phyloP scores from a whole-genome alignment of 2,329 filamentous ascomycete genomes.

The Talaromyces rugulosus region DNA sequence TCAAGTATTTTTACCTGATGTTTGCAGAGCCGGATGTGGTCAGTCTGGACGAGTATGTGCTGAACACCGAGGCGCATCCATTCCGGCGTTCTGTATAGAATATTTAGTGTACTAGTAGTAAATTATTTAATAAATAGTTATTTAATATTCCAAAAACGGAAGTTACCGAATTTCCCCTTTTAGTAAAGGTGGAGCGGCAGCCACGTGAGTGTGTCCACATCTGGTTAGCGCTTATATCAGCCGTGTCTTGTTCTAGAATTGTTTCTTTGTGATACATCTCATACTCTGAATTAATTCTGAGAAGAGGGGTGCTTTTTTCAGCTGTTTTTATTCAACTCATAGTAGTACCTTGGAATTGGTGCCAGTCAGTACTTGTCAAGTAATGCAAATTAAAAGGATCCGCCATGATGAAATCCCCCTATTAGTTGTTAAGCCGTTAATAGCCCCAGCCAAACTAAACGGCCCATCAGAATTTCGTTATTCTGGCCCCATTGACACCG shows the following conservation, averaged over 20 bases:
- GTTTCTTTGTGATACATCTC: not conserved
- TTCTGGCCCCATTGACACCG: not conserved
- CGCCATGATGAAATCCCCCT: not conserved
- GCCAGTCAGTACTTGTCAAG: no score
- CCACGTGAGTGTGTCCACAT: not conserved
- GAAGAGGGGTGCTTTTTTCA: no score
- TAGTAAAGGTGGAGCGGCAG: not conserved
- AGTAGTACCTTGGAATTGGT: no score
- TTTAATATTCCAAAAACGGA: not conserved
- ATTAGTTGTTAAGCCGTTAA: no score
- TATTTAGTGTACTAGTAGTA: no score
- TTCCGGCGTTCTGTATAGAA: slow-evolving; percentile 33
- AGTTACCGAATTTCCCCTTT: not conserved
- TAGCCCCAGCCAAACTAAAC: no score
- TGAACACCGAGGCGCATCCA: slow-evolving; percentile 56
- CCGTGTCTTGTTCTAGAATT: not conserved
- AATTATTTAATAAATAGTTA: no score
- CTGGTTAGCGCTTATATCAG: not conserved
- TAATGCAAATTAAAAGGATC: no score
- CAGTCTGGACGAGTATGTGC: slow-evolving; percentile 64
- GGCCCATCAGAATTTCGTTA: not conserved
- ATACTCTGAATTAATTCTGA: no score
- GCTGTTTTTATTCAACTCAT: no score
- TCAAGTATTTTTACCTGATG: slow-evolving; percentile 88
- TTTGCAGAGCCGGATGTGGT: slow-evolving; percentile 65